A percentile compares a stretch with the other conserved stretches of the same genome.
phyloP scores from a whole-genome alignment of 257 asterid species.

The Solanum corneliomulleri region DNA sequence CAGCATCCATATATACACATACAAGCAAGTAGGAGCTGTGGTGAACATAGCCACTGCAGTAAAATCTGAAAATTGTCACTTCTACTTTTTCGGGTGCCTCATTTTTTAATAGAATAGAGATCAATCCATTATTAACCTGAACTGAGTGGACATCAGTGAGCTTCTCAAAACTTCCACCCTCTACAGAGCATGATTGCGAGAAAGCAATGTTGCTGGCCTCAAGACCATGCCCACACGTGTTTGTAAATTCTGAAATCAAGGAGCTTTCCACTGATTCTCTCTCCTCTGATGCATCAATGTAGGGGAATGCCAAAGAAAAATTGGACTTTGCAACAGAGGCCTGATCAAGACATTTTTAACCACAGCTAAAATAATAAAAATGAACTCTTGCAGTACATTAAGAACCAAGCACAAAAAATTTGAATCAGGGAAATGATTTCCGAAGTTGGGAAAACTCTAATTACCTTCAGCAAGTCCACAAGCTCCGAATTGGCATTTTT shows the following conservation, averaged over 20 bases:
- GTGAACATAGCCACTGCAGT: not conserved
- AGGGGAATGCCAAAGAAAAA: constrained; percentile 82
- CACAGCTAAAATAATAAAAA: not conserved
- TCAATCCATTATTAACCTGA: constrained; percentile 37
- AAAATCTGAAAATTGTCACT: not conserved
- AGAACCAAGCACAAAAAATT: not conserved
- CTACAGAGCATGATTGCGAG: constrained; percentile 59
- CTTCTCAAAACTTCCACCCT: constrained; percentile 46
- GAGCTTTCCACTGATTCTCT: constrained; percentile 51
- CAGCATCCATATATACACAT: not conserved
- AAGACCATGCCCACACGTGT: constrained; percentile 45
- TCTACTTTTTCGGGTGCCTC: not conserved
- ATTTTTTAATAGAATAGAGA: not conserved
- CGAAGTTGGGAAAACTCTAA: not conserved
- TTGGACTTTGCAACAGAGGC: constrained; percentile 61
- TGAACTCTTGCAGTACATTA: not conserved
- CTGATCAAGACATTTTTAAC: constrained; percentile 27
- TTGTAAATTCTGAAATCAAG: constrained; percentile 64
- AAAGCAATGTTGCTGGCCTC: constrained; percentile 46
- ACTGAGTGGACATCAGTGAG: constrained; percentile 51
- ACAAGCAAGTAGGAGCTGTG: not conserved
- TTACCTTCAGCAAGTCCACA: constrained; percentile 75
- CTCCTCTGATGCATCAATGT: constrained; percentile 53
- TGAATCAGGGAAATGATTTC: not conserved
- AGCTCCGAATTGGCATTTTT: constrained; percentile 51